phyloP scores from a whole-genome alignment of 176 grass and related monocot genomes.

The Hyparrhenia diplandra region DNA sequence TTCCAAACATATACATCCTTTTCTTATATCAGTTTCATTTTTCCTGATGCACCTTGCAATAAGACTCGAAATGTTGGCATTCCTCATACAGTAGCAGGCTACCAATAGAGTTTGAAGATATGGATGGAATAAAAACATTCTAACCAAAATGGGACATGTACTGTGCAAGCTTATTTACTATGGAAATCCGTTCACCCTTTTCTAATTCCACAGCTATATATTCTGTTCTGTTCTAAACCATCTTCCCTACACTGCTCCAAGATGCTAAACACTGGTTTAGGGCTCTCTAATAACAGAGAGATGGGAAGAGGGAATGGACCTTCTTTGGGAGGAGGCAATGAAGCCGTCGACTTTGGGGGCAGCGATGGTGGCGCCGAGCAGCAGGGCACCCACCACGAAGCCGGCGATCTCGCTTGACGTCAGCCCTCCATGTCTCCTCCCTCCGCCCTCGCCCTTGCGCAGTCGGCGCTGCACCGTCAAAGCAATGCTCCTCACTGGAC shows the following conservation, averaged over 20 bases:
- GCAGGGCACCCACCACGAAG: constrained; percentile 63
- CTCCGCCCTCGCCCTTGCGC: no score
- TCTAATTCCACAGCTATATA: background rate
- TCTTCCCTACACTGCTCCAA: background rate
- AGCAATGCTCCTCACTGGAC: background rate
- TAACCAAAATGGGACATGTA: background rate
- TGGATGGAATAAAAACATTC: no score
- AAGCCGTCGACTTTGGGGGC: constrained; percentile 77
- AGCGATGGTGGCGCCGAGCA: constrained; percentile 64
- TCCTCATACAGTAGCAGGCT: no score
- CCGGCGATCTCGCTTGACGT: constrained; percentile 83
- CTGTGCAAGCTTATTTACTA: background rate
- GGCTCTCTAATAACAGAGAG: no score
- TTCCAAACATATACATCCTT: no score
- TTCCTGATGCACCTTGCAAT: no score
- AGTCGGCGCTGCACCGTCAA: no score
- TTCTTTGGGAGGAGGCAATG: constrained; percentile 75
- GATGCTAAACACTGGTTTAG: background rate
- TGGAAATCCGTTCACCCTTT: background rate
- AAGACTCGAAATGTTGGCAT: no score
- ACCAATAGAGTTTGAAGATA: no score
- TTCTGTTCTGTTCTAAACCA: no score
- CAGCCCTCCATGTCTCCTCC: constrained; percentile 52
- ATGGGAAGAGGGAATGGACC: constrained; percentile 21
- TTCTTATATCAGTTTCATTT: no score